These are phyloP conservation scores for Limnomonas spitsbergensis DNA, from an alignment of 139 green algal species.

Conservation along the genomic window DNA sequence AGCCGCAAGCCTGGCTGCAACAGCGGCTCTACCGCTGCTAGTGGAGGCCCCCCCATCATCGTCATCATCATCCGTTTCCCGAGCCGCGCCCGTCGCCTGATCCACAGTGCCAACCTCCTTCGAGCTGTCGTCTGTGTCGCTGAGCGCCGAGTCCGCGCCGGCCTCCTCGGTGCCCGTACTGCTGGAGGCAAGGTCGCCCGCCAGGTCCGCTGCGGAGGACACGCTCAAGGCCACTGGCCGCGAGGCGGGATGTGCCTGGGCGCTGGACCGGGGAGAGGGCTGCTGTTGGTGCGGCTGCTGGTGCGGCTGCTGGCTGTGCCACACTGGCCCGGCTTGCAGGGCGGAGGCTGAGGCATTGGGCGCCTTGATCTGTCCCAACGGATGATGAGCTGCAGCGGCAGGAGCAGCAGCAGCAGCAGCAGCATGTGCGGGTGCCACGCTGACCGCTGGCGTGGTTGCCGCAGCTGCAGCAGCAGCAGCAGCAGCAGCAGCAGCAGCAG, in stretches of 20 bases:
- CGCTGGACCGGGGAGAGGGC: slow-evolving; percentile 13
- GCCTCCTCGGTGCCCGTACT: background rate
- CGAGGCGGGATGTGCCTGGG: no score
- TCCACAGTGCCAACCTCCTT: slow-evolving; percentile 31
- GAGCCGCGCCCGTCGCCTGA: slow-evolving; percentile 19
- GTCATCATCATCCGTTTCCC: slow-evolving; percentile 13
- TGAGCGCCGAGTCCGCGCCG: background rate
- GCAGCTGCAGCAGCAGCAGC: background rate
- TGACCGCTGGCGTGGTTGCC: slow-evolving; percentile 2
- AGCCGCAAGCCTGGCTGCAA: slow-evolving; percentile 9
- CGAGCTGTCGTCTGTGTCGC: background rate
- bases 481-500: slow-evolving; percentile 6
- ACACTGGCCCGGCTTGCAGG: no score
- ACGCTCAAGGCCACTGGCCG: background rate
- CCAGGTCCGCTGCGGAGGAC: background rate
- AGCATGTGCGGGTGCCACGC: background rate
- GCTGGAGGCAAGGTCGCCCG: background rate
- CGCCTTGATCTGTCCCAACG: no score
- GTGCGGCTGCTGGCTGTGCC: slow-evolving; percentile 5
- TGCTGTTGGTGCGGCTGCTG: slow-evolving; percentile 15
- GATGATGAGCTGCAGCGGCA: no score
- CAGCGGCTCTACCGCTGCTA: background rate
- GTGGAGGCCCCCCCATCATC: background rate
- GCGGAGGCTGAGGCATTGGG: background rate
- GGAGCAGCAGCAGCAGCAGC: background rate